Evolutionary conservation across 768 basidiomycete genomes (phyloP).

Genomic region (Glaciozyma antarctica): DNA sequence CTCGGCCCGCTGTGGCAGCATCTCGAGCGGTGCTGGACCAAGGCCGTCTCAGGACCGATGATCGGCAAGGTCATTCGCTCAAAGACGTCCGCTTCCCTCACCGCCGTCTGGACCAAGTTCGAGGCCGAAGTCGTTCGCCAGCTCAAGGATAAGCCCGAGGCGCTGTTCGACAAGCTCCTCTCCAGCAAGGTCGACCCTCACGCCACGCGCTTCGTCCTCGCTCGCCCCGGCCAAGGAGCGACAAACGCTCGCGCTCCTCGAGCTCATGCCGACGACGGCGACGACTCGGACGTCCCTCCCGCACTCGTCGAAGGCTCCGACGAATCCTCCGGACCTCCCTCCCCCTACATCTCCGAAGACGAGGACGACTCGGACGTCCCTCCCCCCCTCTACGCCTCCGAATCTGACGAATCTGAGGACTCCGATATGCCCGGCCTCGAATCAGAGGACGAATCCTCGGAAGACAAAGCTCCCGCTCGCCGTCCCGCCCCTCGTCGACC

Average conservation of each 20-base stretch:
- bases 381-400: not conserved
- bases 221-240: not conserved
- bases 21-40: constrained; percentile 15
- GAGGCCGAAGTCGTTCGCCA: not conserved
- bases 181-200: not conserved
- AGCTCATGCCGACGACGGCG: not conserved
- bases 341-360: constrained; percentile 3
- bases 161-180: constrained; percentile 11
- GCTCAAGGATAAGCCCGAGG: not conserved
- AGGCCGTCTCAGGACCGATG: not conserved
- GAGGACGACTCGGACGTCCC: constrained; percentile 2
- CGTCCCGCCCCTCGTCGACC: not conserved
- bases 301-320: not conserved
- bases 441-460: not conserved
- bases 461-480: not conserved
- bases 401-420: not conserved
- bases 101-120: constrained; percentile 12
- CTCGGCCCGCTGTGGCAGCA: constrained; percentile 15
- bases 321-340: not conserved
- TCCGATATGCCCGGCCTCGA: not conserved
- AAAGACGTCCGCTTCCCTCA: not conserved
- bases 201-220: not conserved
- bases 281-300: constrained; percentile 1
- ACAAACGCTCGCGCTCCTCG: not conserved
- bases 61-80: not conserved